phyloP scores from a whole-genome alignment of 352 stramenopile species.

The Thalassiosira sp. region DNA sequence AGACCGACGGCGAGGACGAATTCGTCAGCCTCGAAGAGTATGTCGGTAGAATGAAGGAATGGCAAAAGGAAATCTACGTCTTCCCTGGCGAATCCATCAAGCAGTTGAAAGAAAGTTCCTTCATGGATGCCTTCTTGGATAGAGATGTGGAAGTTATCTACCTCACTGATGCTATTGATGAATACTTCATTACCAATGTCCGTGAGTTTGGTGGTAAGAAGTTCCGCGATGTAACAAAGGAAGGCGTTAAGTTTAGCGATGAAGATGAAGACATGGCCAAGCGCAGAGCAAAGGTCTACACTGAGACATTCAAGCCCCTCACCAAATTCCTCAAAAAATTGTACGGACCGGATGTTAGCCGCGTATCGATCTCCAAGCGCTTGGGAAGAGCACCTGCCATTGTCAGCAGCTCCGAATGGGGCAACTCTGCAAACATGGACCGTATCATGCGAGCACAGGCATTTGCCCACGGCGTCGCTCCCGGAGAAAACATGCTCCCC shows the following conservation, averaged over 20 bases:
- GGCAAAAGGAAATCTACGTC: conserved; percentile 99
- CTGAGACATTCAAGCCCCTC: conserved; percentile 94
- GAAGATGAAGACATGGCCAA: conserved; percentile 95
- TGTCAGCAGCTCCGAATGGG: conserved; percentile 95
- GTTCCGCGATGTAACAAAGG: conserved; percentile 96
- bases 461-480: conserved; percentile 86
- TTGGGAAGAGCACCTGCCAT: conserved; percentile 92
- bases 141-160: conserved; percentile 99
- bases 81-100: conserved; percentile 94
- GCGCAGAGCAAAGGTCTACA: conserved; percentile 94
- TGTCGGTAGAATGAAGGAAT: conserved; percentile 97
- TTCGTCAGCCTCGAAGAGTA: conserved; percentile 95
- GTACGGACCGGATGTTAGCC: conserved; percentile 92
- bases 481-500: conserved; percentile 68
- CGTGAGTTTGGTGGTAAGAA: conserved; percentile 90
- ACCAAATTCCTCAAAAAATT: conserved; percentile 95
- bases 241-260: conserved; percentile 98
- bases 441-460: conserved; percentile 98
- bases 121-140: conserved; percentile 94
- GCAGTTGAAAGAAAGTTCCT: conserved; percentile 91
- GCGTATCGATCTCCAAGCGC: conserved; percentile 94
- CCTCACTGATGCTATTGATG: conserved; percentile 97
- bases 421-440: conserved; percentile 99
- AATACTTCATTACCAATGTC: conserved; percentile 96
- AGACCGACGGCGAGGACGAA: conserved; percentile 86